Base-by-base conservation (phyloP, 164 flowering plant genomes). In the Platanus orientalis region DNA sequence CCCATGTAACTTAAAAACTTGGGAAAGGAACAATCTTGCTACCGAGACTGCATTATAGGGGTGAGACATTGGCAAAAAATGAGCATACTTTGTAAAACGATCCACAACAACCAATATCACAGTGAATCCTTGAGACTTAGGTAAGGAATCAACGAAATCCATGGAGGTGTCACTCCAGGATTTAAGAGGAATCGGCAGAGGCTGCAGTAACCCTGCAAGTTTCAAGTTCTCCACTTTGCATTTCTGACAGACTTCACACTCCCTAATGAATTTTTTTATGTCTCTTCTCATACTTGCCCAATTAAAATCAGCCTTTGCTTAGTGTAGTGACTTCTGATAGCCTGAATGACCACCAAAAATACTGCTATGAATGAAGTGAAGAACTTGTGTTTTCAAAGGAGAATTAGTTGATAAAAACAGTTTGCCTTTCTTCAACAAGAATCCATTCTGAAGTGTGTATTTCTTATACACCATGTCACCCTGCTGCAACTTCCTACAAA, bases 81-180 rank as follows among this genome's bases (percentile, higher is more conserved):
- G 66, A 2, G 26, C 59, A 40, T 39, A 40, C 19, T 63, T 36
- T n/a, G 30, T 5, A 0, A 51, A 17, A 4, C 36, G 10, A 36
- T 62, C 32, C 16, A 52, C 65, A 3, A 62, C 54, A 6, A 47
- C 49, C 24, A 64, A 6, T 7, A 64, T 45, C 0, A 16, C 12
- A 6, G 13, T 24, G 10, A 30, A 44, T 6, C 55, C 9, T 0
- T 42, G 3, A 0, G 49, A 58, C 2, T n/a, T 26, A 16, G 69
- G 64, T 29, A 60, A 21, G 0, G 51, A 40, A 7, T 32, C 55
- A 26, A 70, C 54, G 32, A 59, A 70, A 23, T 64, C 61, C 48
- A 70, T 29, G 1, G 57, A n/a, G 4, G 54, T 14, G 5, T 59
- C 64, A 1, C 20, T 24, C 64, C 73, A 63, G 1, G 52, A 20